These are phyloP conservation scores for Ustilago hordei DNA, from an alignment of 1,284 basidiomycete genomes.

Conservation along the genomic window DNA sequence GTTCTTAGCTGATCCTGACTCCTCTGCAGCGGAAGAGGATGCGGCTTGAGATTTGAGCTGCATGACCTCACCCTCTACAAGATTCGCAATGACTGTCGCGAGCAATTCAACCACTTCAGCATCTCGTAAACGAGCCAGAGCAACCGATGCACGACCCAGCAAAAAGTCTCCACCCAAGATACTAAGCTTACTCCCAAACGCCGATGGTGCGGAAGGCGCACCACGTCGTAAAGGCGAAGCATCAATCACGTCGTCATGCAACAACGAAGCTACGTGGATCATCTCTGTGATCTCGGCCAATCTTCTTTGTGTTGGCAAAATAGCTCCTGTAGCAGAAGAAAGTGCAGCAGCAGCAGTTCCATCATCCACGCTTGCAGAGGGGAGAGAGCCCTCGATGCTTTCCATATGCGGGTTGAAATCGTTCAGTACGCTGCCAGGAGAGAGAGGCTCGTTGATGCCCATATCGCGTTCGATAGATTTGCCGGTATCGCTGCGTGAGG, in stretches of 20 bases:
- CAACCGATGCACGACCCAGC: conserved; percentile 88
- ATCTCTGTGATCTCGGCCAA: conserved; percentile 97
- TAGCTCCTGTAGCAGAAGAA: conserved; percentile 34
- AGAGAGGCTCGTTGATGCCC: conserved; percentile 78
- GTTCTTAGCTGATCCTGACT: conserved; percentile 14
- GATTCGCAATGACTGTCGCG: conserved; percentile 89
- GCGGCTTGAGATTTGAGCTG: conserved; percentile 74
- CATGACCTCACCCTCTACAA: conserved; percentile 96
- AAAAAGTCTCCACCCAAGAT: conserved; percentile 96
- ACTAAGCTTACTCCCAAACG: conserved; percentile 94
- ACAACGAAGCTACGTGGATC: conserved; percentile 94
- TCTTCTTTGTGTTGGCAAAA: conserved; percentile 86
- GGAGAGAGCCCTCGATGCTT: conserved; percentile 35
- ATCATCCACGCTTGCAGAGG: conserved; percentile 9
- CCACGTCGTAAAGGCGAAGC: conserved; percentile 84
- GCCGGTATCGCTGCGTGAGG: conserved; percentile 65
- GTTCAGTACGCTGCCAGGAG: conserved; percentile 80
- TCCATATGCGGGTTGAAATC: conserved; percentile 79
- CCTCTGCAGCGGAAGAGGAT: conserved; percentile 19
- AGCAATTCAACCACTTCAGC: conserved; percentile 93
- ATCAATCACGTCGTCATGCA: conserved; percentile 97
- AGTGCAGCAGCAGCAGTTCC: conserved; percentile 18
- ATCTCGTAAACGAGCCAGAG: conserved; percentile 86
- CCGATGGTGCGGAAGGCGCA: conserved; percentile 83
- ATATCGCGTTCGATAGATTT: conserved; percentile 57